These are phyloP conservation scores for Penicillium chermesinum DNA, from an alignment of 495 filamentous ascomycete genomes.

Conservation along the genomic window DNA sequence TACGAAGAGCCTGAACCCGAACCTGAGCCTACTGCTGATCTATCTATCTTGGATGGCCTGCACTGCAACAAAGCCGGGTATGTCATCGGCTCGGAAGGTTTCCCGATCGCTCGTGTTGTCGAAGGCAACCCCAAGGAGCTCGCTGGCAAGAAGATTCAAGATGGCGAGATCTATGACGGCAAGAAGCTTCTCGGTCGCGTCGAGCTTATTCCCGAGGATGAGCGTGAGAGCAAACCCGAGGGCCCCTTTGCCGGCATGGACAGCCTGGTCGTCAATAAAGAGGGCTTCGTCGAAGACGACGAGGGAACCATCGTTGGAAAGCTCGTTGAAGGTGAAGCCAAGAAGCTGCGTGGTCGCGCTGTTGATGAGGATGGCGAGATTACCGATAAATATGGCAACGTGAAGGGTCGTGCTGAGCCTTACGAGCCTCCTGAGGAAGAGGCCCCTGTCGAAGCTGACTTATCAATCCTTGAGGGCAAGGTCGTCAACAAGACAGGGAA, in stretches of 20 bases:
- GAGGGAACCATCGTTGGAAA: slow-evolving; percentile 65
- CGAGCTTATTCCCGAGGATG: slow-evolving; percentile 66
- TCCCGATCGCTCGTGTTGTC: slow-evolving; percentile 63
- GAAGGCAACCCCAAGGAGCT: slow-evolving; percentile 65
- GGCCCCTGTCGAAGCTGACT: slow-evolving; percentile 46
- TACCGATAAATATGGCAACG: slow-evolving; percentile 71
- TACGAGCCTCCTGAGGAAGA: slow-evolving; percentile 57
- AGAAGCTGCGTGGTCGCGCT: slow-evolving; percentile 65
- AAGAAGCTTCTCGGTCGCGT: slow-evolving; percentile 69
- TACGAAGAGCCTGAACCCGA: slow-evolving; percentile 45
- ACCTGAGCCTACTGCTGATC: slow-evolving; percentile 36
- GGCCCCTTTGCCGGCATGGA: slow-evolving; percentile 73
- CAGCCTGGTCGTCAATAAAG: slow-evolving; percentile 59
- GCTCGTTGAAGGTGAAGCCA: slow-evolving; percentile 70
- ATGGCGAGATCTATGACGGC: slow-evolving; percentile 70
- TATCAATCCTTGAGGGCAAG: slow-evolving; percentile 71
- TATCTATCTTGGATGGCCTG: slow-evolving; percentile 60
- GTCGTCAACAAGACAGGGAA: slow-evolving; percentile 83
- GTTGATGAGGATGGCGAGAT: slow-evolving; percentile 85
- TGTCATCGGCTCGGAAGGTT: slow-evolving; percentile 65
- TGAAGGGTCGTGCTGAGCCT: slow-evolving; percentile 69
- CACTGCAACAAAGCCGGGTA: slow-evolving; percentile 76
- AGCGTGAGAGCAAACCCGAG: slow-evolving; percentile 65
- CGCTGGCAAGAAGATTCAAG: slow-evolving; percentile 60
- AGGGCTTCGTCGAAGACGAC: slow-evolving; percentile 66